These are phyloP conservation scores for Flaveria ramosissima DNA, from an alignment of 129 eudicot genomes.

Conservation along the genomic window DNA sequence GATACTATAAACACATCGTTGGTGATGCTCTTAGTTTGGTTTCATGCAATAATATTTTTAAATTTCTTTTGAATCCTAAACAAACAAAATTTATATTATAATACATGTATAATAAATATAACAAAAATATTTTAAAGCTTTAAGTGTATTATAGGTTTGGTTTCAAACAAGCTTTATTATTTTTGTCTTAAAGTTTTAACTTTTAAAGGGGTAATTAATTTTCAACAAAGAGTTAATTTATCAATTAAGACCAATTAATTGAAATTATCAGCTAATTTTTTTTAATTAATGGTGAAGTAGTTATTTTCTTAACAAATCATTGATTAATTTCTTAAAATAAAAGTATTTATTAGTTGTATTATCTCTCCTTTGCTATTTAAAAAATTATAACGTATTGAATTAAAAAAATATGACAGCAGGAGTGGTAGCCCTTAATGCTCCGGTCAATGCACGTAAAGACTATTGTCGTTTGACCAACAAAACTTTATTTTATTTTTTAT, in stretches of 20 bases:
- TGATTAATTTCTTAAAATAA: neutral
- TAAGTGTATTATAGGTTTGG: too few relatives aligned
- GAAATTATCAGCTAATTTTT: neutral
- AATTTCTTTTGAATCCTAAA: too few relatives aligned
- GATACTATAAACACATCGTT: too few relatives aligned
- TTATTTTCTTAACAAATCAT: neutral
- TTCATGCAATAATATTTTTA: too few relatives aligned
- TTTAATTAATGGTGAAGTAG: neutral
- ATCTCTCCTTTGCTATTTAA: neutral
- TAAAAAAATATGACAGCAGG: neutral
- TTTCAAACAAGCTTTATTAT: too few relatives aligned
- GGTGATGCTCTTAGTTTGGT: too few relatives aligned
- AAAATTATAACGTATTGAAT: neutral
- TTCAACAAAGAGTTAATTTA: neutral
- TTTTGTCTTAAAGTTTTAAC: too few relatives aligned
- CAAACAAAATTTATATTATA: too few relatives aligned
- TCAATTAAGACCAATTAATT: too few relatives aligned
- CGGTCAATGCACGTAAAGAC: conserved; percentile 18
- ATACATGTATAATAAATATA: too few relatives aligned
- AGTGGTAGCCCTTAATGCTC: conserved; percentile 28
- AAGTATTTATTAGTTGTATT: neutral
- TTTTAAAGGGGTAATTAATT: too few relatives aligned
- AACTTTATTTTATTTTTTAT: neutral
- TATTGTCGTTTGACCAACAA: conserved; percentile 29
- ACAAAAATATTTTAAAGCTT: too few relatives aligned